Evolutionary conservation across 805 yeast species (phyloP).

Genomic region (Kluyveromyces siamensis): DNA sequence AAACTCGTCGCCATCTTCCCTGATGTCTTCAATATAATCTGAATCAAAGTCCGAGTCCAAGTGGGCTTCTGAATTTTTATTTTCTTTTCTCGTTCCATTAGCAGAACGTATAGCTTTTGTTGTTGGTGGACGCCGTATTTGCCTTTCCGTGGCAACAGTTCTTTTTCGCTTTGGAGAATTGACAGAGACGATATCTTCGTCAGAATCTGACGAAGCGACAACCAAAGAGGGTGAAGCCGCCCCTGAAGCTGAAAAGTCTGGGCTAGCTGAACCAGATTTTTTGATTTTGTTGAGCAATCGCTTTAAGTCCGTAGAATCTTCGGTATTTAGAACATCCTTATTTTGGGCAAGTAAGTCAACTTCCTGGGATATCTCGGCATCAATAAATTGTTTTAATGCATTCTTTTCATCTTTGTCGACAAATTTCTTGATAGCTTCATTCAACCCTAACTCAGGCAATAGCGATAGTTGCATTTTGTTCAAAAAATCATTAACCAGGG

Average conservation of each 20-base stretch:
- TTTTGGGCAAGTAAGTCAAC: slow-evolving; percentile 38
- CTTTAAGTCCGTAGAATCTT: slow-evolving; percentile 35
- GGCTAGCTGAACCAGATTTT: slow-evolving; percentile 18
- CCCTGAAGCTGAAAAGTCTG: neutral
- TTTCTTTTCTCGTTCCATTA: too few relatives aligned
- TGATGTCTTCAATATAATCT: neutral
- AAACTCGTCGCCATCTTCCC: neutral
- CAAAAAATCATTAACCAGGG: slow-evolving; percentile 54
- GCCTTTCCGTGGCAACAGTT: neutral
- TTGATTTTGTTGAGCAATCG: slow-evolving; percentile 36
- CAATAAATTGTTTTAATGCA: slow-evolving; percentile 56
- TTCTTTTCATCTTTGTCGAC: slow-evolving; percentile 78
- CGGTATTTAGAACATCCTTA: slow-evolving; percentile 33
- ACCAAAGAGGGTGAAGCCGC: neutral
- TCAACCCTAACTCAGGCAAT: slow-evolving; percentile 67
- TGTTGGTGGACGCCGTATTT: neutral
- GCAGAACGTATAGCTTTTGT: neutral
- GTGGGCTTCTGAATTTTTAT: neutral
- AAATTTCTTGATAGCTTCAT: slow-evolving; percentile 59
- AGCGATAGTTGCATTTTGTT: slow-evolving; percentile 55
- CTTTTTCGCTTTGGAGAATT: neutral
- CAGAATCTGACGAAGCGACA: slow-evolving; percentile 1
- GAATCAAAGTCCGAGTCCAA: neutral
- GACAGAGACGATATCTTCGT: neutral
- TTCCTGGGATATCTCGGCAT: slow-evolving; percentile 45